Evolutionary conservation across 1,284 basidiomycete species (phyloP).

Genomic region (Chalciporus piperatoides): DNA sequence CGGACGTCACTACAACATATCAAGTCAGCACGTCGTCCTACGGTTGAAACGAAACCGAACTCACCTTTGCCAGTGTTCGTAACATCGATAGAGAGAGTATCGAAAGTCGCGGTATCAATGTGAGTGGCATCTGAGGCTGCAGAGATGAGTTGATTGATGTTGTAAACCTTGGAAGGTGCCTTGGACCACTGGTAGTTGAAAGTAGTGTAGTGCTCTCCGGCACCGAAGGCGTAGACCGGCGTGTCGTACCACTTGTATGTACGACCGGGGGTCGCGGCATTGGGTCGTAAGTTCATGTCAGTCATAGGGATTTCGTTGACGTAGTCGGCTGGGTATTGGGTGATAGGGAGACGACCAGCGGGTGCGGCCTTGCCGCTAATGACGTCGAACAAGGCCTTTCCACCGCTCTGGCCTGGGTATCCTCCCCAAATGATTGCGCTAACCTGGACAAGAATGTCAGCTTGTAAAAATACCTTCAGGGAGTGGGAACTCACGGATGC

Average conservation of each 20-base stretch:
- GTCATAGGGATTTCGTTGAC: conserved; percentile 50
- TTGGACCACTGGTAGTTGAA: conserved; percentile 41
- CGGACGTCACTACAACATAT: conserved; percentile 36
- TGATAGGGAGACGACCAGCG: conserved; percentile 50
- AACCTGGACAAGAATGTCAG: conserved; percentile 33
- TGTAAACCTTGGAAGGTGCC: conserved; percentile 35
- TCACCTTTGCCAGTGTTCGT: conserved; percentile 43
- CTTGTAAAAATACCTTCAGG: background rate
- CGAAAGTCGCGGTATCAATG: conserved; percentile 45
- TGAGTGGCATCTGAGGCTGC: conserved; percentile 25
- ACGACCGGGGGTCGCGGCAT: conserved; percentile 46
- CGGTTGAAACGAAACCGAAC: background rate
- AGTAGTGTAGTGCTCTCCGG: conserved; percentile 51
- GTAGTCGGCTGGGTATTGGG: conserved; percentile 53
- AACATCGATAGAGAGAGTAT: conserved; percentile 45
- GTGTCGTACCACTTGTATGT: conserved; percentile 58
- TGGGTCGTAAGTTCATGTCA: conserved; percentile 53
- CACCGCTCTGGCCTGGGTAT: conserved; percentile 34
- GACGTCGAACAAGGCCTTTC: conserved; percentile 48
- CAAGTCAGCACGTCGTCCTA: background rate
- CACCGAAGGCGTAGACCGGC: conserved; percentile 49
- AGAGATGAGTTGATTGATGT: conserved; percentile 40
- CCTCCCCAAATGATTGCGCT: conserved; percentile 55
- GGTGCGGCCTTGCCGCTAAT: conserved; percentile 48
- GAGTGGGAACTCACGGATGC: conserved; percentile 36